A percentile compares a stretch with the other conserved stretches of the same genome.
phyloP scores from a whole-genome alignment of 345 rosid species.

The Moringa oleifera region DNA sequence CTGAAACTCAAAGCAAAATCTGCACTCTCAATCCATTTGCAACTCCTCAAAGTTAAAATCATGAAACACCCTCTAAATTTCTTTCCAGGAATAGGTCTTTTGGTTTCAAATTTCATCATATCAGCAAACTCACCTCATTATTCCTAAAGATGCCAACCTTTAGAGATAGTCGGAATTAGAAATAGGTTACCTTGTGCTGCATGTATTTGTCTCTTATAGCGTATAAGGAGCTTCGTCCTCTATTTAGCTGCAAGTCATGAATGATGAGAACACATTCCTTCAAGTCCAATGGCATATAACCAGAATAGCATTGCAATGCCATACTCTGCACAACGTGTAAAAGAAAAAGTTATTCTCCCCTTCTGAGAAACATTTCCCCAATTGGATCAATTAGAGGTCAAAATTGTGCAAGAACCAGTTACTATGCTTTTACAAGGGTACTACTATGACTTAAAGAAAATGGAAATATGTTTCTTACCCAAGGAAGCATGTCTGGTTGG shows the following conservation, averaged over 20 bases:
- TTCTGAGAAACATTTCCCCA: background rate
- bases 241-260: conserved; percentile 41
- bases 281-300: conserved; percentile 46
- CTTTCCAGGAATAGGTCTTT: background rate
- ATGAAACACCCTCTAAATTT: background rate
- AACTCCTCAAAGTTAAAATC: too few species aligned
- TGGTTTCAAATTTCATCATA: background rate
- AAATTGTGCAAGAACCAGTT: background rate
- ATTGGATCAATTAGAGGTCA: background rate
- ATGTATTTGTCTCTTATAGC: conserved; percentile 56
- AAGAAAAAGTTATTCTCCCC: background rate
- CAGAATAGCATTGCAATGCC: conserved; percentile 35
- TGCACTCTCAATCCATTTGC: background rate
- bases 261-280: conserved; percentile 45
- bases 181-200: conserved; percentile 43
- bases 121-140: background rate
- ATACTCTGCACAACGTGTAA: conserved; percentile 23
- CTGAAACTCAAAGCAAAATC: background rate
- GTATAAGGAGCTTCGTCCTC: conserved; percentile 31
- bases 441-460: background rate
- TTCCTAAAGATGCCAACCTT: background rate
- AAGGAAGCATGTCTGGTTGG: conserved; percentile 42
- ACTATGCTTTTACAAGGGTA: background rate
- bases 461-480: conserved; percentile 36
- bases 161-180: background rate